These are phyloP conservation scores for Aspergillus sp. DNA, from an alignment of 2,329 filamentous ascomycete species.

Conservation along the genomic window DNA sequence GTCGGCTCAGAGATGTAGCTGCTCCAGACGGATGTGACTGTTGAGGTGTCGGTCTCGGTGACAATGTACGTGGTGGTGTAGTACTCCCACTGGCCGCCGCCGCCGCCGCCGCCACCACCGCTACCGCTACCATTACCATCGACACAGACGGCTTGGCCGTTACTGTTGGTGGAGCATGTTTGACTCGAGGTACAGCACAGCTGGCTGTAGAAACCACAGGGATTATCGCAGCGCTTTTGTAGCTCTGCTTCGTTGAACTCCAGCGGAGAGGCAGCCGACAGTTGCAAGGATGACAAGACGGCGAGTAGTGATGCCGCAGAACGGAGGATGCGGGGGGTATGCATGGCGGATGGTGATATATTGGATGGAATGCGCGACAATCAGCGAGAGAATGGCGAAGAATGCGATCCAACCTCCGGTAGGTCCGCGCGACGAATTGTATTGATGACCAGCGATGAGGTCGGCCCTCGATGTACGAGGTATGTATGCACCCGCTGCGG, in stretches of 20 bases:
- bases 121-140: slow-evolving; percentile 14
- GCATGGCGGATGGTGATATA: slow-evolving; percentile 25
- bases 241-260: slow-evolving; percentile 19
- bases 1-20: slow-evolving; percentile 28
- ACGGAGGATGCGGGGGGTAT: slow-evolving; percentile 22
- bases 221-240: slow-evolving; percentile 44
- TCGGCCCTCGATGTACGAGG: neutral
- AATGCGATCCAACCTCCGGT: neutral
- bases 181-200: slow-evolving; percentile 48
- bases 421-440: neutral
- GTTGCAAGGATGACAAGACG: slow-evolving; percentile 22
- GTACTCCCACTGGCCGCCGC: slow-evolving; percentile 51
- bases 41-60: slow-evolving; percentile 53
- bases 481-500: neutral
- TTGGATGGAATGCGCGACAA: slow-evolving; percentile 1
- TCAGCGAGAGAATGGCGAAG: neutral
- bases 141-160: slow-evolving; percentile 48
- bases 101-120: slow-evolving; percentile 19
- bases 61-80: slow-evolving; percentile 56
- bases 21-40: slow-evolving; percentile 55
- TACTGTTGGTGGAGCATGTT: slow-evolving; percentile 50
- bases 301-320: slow-evolving; percentile 26
- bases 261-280: slow-evolving; percentile 30
- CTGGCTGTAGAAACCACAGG: slow-evolving; percentile 52
- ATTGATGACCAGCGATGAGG: neutral